A percentile compares a stretch with the other conserved stretches of the same genome.
These are phyloP conservation scores for Thielaviopsis populi DNA, from an alignment of 2,329 filamentous ascomycete species.

Conservation along the genomic window DNA sequence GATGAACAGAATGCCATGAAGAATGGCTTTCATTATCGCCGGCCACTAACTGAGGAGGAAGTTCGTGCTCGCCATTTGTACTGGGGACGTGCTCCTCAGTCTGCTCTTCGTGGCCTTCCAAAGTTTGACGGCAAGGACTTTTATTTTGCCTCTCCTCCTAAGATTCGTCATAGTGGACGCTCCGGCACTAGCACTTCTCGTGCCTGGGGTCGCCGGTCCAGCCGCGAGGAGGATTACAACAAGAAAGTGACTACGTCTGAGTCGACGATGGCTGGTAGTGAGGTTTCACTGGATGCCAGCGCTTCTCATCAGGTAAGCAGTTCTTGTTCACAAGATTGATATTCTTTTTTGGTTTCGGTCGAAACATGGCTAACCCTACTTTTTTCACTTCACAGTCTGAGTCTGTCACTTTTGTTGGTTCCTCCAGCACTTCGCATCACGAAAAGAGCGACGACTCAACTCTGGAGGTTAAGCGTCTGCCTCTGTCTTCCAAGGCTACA, in stretches of 20 bases:
- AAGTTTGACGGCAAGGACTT: constrained; percentile 53
- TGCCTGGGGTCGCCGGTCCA: constrained; percentile 6
- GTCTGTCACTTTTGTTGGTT: background rate
- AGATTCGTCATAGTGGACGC: constrained; percentile 21
- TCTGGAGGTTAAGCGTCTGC: constrained; percentile 11
- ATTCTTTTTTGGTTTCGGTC: background rate
- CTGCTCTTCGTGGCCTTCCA: constrained; percentile 38
- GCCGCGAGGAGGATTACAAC: constrained; percentile 8
- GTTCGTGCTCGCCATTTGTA: constrained; percentile 43
- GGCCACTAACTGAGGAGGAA: constrained; percentile 44
- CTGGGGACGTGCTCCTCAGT: constrained; percentile 41
- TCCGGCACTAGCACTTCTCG: constrained; percentile 7
- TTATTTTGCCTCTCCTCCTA: constrained; percentile 41
- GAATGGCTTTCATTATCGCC: constrained; percentile 38
- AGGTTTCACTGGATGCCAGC: constrained; percentile 12
- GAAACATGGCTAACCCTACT: background rate
- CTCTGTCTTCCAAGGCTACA: constrained; percentile 9
- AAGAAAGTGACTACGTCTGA: constrained; percentile 13
- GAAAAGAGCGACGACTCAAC: constrained; percentile 11
- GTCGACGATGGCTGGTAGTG: constrained; percentile 2
- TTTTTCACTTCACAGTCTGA: background rate
- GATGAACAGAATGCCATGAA: constrained; percentile 28
- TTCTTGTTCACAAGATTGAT: background rate
- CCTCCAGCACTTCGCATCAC: constrained; percentile 10
- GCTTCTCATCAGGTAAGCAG: constrained; percentile 12